A percentile compares a stretch with the other conserved stretches of the same genome.
phyloP scores from a whole-genome alignment of 805 yeast genomes.

The Brettanomyces custersianus region DNA sequence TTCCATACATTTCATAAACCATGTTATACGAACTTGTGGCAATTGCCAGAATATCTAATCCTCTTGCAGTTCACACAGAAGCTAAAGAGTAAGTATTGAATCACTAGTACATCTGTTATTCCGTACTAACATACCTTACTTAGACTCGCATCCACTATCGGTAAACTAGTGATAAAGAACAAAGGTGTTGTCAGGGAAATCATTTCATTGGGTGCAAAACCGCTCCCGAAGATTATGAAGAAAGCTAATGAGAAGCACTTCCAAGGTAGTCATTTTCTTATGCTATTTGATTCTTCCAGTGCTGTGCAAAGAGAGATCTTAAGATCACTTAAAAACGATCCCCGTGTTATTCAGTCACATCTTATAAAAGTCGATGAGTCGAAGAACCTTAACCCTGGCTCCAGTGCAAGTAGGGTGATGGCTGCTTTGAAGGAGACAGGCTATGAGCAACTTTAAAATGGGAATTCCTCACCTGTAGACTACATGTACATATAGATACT shows the following conservation, averaged over 20 bases:
- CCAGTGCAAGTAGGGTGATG: slow-evolving; percentile 43
- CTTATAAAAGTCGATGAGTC: slow-evolving; percentile 55
- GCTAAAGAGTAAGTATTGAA: slow-evolving; percentile 42
- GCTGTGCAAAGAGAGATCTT: slow-evolving; percentile 80
- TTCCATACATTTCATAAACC: no score
- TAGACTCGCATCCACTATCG: slow-evolving; percentile 45
- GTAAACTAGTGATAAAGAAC: slow-evolving; percentile 72
- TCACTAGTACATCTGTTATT: neutral
- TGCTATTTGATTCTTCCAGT: slow-evolving; percentile 80
- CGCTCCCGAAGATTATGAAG: slow-evolving; percentile 71
- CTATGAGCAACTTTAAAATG: neutral
- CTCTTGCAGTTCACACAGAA: slow-evolving; percentile 42
- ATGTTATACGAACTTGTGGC: slow-evolving; percentile 92
- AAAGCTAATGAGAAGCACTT: slow-evolving; percentile 86
- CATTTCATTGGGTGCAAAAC: slow-evolving; percentile 67
- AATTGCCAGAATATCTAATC: slow-evolving; percentile 71
- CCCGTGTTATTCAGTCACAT: slow-evolving; percentile 78
- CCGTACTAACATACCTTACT: no score
- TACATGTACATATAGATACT: no score
- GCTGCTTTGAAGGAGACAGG: slow-evolving; percentile 13
- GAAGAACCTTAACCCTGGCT: slow-evolving; percentile 44
- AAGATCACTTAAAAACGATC: slow-evolving; percentile 76
- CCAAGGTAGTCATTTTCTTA: slow-evolving; percentile 80
- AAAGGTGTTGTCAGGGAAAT: slow-evolving; percentile 91
- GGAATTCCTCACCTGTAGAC: no score